Percentiles rank a stretch among this genome's conserved stretches.
Evolutionary conservation across 139 green algal genomes (phyloP).

Genomic region (Tetradesmus obliquus): DNA sequence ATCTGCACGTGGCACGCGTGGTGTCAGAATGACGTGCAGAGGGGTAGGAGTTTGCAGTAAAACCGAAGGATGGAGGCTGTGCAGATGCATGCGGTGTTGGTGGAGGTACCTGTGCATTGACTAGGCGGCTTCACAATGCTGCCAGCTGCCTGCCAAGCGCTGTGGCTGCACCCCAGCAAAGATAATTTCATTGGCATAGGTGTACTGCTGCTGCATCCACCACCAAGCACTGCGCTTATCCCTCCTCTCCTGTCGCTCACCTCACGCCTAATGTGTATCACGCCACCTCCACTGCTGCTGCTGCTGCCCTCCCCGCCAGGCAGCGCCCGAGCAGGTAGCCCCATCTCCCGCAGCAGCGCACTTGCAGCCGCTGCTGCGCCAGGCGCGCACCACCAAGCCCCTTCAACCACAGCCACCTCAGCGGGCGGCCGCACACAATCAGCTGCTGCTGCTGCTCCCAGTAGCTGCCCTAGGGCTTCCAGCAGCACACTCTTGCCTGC

Average conservation of each 20-base stretch:
- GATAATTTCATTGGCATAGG: no score
- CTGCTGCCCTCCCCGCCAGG: background rate
- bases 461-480: conserved; percentile 75
- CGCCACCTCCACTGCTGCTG: background rate
- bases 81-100: no score
- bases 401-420: conserved; percentile 70
- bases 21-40: background rate
- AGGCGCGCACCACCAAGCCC: conserved; percentile 57
- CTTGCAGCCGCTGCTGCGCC: background rate
- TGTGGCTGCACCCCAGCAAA: background rate
- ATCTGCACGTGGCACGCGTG: background rate
- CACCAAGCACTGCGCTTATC: background rate
- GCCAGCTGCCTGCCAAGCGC: background rate
- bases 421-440: conserved; percentile 78
- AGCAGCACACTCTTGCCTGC: conserved; percentile 90
- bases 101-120: no score
- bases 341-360: conserved; percentile 48
- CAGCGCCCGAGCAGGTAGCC: conserved; percentile 49
- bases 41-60: no score
- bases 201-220: background rate
- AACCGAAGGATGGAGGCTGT: no score
- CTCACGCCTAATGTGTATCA: conserved; percentile 35
- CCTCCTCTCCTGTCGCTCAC: background rate
- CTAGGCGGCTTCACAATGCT: no score
- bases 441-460: conserved; percentile 70